A percentile compares a stretch with the other conserved stretches of the same genome.
These are phyloP conservation scores for Boletus edulis DNA, from an alignment of 768 basidiomycete genomes.

Conservation along the genomic window DNA sequence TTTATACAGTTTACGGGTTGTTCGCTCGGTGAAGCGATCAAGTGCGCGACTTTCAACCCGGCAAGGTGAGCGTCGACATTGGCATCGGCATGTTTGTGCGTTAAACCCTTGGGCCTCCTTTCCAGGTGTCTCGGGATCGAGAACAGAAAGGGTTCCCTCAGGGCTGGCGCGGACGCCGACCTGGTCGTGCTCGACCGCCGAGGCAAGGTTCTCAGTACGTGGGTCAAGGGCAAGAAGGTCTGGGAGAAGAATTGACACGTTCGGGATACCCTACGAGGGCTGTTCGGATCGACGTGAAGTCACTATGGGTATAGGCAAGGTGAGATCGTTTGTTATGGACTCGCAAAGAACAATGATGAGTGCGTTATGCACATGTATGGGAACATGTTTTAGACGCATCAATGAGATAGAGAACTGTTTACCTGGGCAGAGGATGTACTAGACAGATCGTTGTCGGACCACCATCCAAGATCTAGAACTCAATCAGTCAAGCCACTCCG, in stretches of 20 bases:
- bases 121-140: constrained; percentile 74
- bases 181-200: constrained; percentile 69
- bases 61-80: constrained; percentile 52
- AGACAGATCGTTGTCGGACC: too few species aligned
- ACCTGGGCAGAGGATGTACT: too few species aligned
- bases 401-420: neutral
- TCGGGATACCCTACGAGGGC: neutral
- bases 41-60: constrained; percentile 83
- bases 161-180: constrained; percentile 85
- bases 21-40: constrained; percentile 79
- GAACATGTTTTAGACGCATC: neutral
- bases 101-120: neutral
- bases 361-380: neutral
- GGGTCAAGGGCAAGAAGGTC: constrained; percentile 74
- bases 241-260: constrained; percentile 45
- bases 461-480: too few species aligned
- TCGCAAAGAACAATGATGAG: too few species aligned
- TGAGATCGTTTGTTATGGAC: neutral
- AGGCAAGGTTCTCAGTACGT: constrained; percentile 67
- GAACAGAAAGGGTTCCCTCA: constrained; percentile 75
- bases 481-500: too few species aligned
- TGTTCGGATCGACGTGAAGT: neutral
- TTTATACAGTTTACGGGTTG: constrained; percentile 82
- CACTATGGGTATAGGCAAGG: neutral
- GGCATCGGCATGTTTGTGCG: neutral